Base-by-base conservation (phyloP, 805 yeast species). In the Henningerozyma blattae region DNA sequence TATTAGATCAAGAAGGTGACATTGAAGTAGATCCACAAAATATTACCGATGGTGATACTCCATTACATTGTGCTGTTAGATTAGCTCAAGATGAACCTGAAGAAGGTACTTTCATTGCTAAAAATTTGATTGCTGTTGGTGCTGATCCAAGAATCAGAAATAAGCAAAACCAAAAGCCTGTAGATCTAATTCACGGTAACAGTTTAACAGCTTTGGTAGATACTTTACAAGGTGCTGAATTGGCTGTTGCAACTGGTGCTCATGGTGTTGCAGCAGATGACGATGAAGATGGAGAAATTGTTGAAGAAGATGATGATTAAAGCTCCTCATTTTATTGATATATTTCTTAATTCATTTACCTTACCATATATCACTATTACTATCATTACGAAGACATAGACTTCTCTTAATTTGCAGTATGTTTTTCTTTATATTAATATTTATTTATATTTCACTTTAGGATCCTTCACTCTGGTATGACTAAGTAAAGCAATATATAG, bases 101-200 rank as follows among this genome's bases (percentile, higher is more conserved):
- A 39, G 86, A 80, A 55, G 95, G 94, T 1, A 61, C 67, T 17
- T 83, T 77, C 44, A 65, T 86, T 22, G 73, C 77, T 10, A 94
- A 83, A 48, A 80, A 78, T 52, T 68, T 91, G 41, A 62, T 91
- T 27, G 95, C 87, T 48, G 94, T 93, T 19, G 97, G 98, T 3
- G 77, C 91, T 2, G 91, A 87, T 57, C 83, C 93, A 3, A 65
- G 69, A 32, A 51, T 70, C 14, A 66, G 54, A 42, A 81, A 81
- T 50, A 68, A 65, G 25, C 63, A 66, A 27, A 83, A 83, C 17
- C 68, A 77, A 46, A 82, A 72, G 45, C 94, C 97, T 5, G 66
- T 79, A 27, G 85, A 84, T 44, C 64, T 86, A 39, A 77, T 72
- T 13, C 62, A 56, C 18, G 67, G 70, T 7, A 64, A 65, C 16